Percentiles rank a stretch among this genome's conserved stretches.
These are phyloP conservation scores for Cercospora canescens DNA, from an alignment of 2,329 filamentous ascomycete genomes.

Conservation along the genomic window DNA sequence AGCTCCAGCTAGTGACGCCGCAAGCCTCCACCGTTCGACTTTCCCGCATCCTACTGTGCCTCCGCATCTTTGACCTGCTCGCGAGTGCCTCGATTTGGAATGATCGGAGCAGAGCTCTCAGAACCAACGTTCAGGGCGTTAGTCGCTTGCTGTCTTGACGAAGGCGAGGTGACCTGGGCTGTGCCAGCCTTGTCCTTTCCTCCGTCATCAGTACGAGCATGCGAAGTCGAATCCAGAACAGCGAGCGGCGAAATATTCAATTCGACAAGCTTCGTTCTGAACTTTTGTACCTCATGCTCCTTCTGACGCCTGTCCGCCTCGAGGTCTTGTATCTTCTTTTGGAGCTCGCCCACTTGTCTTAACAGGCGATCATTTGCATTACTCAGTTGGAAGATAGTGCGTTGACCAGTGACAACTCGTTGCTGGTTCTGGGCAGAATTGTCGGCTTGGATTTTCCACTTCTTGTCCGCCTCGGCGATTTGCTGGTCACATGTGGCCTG, in stretches of 20 bases:
- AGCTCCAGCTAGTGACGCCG: not conserved
- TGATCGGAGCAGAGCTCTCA: not conserved
- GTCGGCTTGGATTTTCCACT: not conserved
- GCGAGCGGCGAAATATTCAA: not conserved
- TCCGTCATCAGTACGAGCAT: not conserved
- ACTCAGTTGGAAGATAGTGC: not conserved
- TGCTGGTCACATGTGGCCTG: not conserved
- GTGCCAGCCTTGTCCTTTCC: too few species aligned
- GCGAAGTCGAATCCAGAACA: not conserved
- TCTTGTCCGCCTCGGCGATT: not conserved
- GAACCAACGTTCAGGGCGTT: not conserved
- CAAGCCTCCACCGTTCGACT: not conserved
- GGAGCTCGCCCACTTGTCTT: not conserved
- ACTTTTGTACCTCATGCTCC: not conserved
- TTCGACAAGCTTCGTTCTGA: not conserved
- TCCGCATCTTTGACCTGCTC: not conserved
- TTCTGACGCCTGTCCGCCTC: conserved; percentile 5
- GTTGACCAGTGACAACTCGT: conserved; percentile 1
- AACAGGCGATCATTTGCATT: not conserved
- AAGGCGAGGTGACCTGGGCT: too few species aligned
- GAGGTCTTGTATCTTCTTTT: not conserved
- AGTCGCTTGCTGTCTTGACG: too few species aligned
- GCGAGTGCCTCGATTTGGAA: not conserved
- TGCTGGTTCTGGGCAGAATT: conserved; percentile 7
- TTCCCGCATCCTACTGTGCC: not conserved